Conservation (phyloP, 768 basidiomycete genomes). For the Agrocybe pediades region DNA sequence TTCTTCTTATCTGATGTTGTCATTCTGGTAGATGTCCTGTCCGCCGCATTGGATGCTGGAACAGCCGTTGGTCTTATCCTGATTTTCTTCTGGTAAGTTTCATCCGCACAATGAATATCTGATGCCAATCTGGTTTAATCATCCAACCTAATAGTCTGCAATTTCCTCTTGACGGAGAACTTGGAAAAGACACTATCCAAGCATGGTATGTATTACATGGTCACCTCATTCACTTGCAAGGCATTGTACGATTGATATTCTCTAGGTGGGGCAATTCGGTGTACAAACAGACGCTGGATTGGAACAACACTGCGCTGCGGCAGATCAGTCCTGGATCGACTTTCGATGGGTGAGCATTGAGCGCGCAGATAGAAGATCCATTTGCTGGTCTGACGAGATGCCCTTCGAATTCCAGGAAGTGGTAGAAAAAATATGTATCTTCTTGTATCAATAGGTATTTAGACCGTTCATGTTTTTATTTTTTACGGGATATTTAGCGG, state of each 20-base stretch:
- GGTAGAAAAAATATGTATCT: constrained; percentile 23
- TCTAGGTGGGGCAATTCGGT: constrained; percentile 42
- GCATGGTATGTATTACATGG: constrained; percentile 30
- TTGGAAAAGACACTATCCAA: constrained; percentile 37
- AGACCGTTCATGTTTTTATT: background rate
- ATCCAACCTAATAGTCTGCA: constrained; percentile 33
- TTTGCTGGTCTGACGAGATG: no score
- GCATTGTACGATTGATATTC: background rate
- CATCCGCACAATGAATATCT: background rate
- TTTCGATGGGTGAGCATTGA: constrained; percentile 33
- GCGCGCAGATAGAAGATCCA: no score
- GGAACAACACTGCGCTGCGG: constrained; percentile 28
- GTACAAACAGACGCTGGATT: constrained; percentile 36
- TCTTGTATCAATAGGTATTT: constrained; percentile 25
- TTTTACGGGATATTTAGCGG: constrained; percentile 2
- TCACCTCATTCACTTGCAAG: background rate
- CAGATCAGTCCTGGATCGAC: constrained; percentile 27
- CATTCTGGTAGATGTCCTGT: constrained; percentile 57
- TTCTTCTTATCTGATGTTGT: background rate
- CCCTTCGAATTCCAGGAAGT: no score
- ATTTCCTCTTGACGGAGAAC: constrained; percentile 43
- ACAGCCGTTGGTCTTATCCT: constrained; percentile 66
- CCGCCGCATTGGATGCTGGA: constrained; percentile 76
- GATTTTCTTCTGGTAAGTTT: constrained; percentile 66
- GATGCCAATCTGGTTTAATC: background rate